Base-by-base conservation (phyloP, 495 filamentous ascomycete genomes). In the Xylaria palmicola region DNA sequence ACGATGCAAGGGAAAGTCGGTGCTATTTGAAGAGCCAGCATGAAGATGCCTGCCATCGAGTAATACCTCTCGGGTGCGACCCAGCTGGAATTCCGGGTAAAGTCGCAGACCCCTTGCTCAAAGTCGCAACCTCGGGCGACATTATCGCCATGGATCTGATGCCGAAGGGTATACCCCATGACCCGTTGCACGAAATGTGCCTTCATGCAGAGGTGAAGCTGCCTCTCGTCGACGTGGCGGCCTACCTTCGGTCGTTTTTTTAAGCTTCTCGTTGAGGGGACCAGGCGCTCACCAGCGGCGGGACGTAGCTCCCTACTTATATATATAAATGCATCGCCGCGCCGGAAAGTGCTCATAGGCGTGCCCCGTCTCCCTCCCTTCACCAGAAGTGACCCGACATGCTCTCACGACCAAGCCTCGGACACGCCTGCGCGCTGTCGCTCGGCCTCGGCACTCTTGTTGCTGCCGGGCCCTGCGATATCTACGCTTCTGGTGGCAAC, bases 381-480 rank as follows among this genome's bases (percentile, higher is more conserved):
- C 45, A 19, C 47, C 17, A 62, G 63, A 54, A 61, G 61, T 59
- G 48, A 64, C 66, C 61, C 66, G 68, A 56, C 39, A 80, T 81
- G 78, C 68, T 68, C 37, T 74, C 73, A 56, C 68, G 68, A 65
- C 48, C 51, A 62, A 77, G 60, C 59, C n/a, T 75, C 40, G 64
- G 72, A 47, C 75, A 63, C 48, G 58, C 65, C 37, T 56, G 30
- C 29, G 70, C 49, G 62, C 69, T 48, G 0, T 40, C 75, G 56
- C 57, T 81, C n/a, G 70, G 73, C 30, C 74, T 83, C 43, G 65
- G 59, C 50, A 76, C 77, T 29, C 67, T 83, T 45, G 79, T 78
- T 34, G 61, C 68, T 15, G 82, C 82, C 50, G 81, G 73, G 15
- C 82, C 83, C 26, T 86, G 83, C 58, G 83, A 86, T 55, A 74